Percentiles rank a stretch among this genome's conserved stretches.
These are phyloP conservation scores for Pichia exigua DNA, from an alignment of 805 yeast species.

Conservation along the genomic window DNA sequence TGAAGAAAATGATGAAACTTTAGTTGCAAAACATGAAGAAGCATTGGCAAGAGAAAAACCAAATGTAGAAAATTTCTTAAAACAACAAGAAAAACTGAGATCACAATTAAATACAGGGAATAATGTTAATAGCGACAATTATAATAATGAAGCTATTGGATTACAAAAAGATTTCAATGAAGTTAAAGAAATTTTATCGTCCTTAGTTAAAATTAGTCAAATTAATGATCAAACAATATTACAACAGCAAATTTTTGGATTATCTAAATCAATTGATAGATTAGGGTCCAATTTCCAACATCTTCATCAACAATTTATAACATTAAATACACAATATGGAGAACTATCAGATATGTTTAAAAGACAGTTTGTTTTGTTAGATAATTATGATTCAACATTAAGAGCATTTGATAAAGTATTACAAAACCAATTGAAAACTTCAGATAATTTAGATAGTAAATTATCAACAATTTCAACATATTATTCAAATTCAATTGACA, in stretches of 20 bases:
- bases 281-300: slow-evolving; percentile 5
- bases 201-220: background rate
- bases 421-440: slow-evolving; percentile 9
- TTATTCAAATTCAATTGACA: background rate
- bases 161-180: background rate
- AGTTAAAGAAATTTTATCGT: background rate
- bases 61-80: slow-evolving; percentile 9
- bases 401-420: slow-evolving; percentile 12
- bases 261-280: slow-evolving; percentile 5
- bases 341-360: slow-evolving; percentile 9
- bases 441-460: slow-evolving; percentile 10
- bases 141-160: background rate
- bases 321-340: slow-evolving; percentile 8
- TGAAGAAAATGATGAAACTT: slow-evolving; percentile 17
- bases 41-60: background rate
- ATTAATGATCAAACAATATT: slow-evolving; percentile 1
- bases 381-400: slow-evolving; percentile 10
- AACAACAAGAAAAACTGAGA: slow-evolving; percentile 17
- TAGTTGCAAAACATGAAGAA: slow-evolving; percentile 21
- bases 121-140: background rate
- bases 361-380: slow-evolving; percentile 12
- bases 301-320: slow-evolving; percentile 1
- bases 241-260: slow-evolving; percentile 3
- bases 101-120: slow-evolving; percentile 1
- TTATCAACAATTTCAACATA: slow-evolving; percentile 5